These are phyloP conservation scores for Phaeophleospora eucalypticola DNA, from an alignment of 2,329 filamentous ascomycete genomes.

Conservation along the genomic window DNA sequence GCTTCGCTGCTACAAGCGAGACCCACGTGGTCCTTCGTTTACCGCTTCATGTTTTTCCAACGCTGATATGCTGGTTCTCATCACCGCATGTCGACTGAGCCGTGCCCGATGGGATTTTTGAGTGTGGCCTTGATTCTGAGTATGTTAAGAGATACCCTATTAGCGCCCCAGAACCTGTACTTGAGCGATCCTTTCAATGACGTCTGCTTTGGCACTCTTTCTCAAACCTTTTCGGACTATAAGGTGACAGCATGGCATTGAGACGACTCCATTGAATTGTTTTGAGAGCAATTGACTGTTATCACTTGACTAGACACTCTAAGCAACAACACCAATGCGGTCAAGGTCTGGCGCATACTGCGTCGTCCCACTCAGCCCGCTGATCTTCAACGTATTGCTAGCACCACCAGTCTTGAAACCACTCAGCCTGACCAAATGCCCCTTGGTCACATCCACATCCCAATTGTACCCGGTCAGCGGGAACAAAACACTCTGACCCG, in stretches of 20 bases:
- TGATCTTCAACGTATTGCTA: constrained; percentile 26
- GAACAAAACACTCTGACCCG: constrained; percentile 35
- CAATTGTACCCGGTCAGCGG: constrained; percentile 41
- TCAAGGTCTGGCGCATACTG: constrained; percentile 29
- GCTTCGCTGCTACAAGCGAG: no score
- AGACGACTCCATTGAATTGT: no score
- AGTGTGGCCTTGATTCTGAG: constrained; percentile 1
- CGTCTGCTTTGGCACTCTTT: neutral
- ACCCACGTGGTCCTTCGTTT: no score
- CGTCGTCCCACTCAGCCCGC: constrained; percentile 19
- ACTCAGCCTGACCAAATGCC: constrained; percentile 23
- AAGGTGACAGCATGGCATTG: no score
- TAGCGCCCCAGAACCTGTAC: constrained; percentile 10
- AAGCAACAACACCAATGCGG: constrained; percentile 20
- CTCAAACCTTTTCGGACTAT: no score
- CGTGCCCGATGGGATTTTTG: constrained; percentile 2
- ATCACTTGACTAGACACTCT: no score
- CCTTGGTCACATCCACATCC: constrained; percentile 30
- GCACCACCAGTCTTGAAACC: constrained; percentile 22
- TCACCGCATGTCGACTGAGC: no score
- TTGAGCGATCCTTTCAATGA: neutral
- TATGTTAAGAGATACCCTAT: constrained; percentile 20
- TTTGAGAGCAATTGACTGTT: no score
- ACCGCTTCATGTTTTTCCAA: no score
- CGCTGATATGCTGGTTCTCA: no score